Percentiles rank a stretch among this genome's conserved stretches.
Evolutionary conservation across 139 green algal genomes (phyloP).

Genomic region (Zygnema circumcarinatum): DNA sequence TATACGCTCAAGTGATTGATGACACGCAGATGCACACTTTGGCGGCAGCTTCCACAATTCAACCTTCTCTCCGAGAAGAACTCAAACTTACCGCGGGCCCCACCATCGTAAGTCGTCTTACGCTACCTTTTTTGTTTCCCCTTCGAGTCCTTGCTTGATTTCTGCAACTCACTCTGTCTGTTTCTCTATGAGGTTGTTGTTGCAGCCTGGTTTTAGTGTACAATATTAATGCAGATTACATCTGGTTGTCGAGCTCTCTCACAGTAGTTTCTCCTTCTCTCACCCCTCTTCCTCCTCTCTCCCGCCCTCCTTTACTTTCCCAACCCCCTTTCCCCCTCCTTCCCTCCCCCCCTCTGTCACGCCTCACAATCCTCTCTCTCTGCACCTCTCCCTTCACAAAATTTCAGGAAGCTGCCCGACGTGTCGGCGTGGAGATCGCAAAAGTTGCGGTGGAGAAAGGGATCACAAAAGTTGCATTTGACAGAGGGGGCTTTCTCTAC

Average conservation of each 20-base stretch:
- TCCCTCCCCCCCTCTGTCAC: too few species aligned
- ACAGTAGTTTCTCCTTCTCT: too few species aligned
- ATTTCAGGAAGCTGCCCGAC: constrained; percentile 41
- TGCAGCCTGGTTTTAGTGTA: not conserved
- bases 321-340: too few species aligned
- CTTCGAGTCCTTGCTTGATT: constrained; percentile 24
- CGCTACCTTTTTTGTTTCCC: constrained; percentile 17
- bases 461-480: constrained; percentile 85
- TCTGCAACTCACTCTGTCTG: not conserved
- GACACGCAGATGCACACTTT: constrained; percentile 84
- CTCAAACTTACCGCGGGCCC: constrained; percentile 38
- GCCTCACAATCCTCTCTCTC: too few species aligned
- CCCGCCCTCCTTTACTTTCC: too few species aligned
- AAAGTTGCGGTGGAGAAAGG: constrained; percentile 81
- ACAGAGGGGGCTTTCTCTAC: constrained; percentile 93
- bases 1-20: constrained; percentile 98
- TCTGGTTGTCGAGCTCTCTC: too few species aligned
- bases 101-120: constrained; percentile 43
- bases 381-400: too few species aligned
- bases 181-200: not conserved
- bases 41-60: constrained; percentile 78
- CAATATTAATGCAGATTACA: too few species aligned
- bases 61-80: constrained; percentile 36
- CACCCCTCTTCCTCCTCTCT: too few species aligned
- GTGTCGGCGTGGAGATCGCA: constrained; percentile 89